A percentile compares a stretch with the other conserved stretches of the same genome.
Evolutionary conservation across 768 basidiomycete genomes (phyloP).

Genomic region (Lactarius pseudohatsudake): DNA sequence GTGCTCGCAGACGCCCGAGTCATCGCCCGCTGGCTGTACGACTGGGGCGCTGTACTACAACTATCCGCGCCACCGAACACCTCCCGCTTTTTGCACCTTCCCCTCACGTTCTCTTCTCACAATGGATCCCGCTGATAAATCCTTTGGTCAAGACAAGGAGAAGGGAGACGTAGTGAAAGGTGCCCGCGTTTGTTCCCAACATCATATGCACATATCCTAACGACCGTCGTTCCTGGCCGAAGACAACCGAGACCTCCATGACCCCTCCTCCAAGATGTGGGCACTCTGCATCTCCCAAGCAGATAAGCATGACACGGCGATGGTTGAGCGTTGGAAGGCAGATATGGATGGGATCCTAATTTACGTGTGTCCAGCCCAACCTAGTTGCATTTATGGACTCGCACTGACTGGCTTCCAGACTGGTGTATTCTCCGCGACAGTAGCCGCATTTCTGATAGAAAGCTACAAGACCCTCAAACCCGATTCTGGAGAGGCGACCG

Average conservation of each 20-base stretch:
- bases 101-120: neutral
- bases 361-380: constrained; percentile 11
- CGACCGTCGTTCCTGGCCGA: neutral
- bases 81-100: neutral
- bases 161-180: constrained; percentile 5
- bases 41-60: neutral
- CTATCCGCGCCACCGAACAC: neutral
- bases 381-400: neutral
- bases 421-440: constrained; percentile 26
- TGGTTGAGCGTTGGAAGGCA: constrained; percentile 18
- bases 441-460: constrained; percentile 27
- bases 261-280: constrained; percentile 26
- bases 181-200: neutral
- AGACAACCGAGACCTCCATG: neutral
- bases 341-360: constrained; percentile 28
- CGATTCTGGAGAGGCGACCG: constrained; percentile 15
- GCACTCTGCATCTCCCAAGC: constrained; percentile 12
- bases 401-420: constrained; percentile 7
- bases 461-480: constrained; percentile 25
- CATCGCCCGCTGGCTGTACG: neutral
- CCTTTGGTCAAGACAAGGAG: constrained; percentile 2
- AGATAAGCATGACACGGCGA: constrained; percentile 6
- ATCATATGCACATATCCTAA: neutral
- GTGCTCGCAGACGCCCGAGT: neutral
- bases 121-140: constrained; percentile 7